Evolutionary conservation across 805 yeast genomes (phyloP), one percentile per base, ranked within the genome.

Genomic region (Komagataella kurtzmanii): DNA sequence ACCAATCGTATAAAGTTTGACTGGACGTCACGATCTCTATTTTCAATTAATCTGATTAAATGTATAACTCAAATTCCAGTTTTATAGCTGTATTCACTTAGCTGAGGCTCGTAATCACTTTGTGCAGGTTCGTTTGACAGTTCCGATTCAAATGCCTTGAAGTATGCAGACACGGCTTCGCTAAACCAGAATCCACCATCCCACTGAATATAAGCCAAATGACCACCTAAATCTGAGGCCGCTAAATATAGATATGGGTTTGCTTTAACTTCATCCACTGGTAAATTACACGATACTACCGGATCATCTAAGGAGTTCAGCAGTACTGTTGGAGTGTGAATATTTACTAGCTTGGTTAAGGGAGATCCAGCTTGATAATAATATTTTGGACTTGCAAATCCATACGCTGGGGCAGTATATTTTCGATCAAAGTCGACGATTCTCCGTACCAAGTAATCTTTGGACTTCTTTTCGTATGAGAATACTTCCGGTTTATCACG

Each of bases 291-390:
- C 10, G 76, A 75, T 46, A 80, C 74, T 46, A 84, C 74, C 6
- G 91, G 88, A 61, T 85, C 93, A 61, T 85, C 91, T 17, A 62
- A 58, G 0, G 89, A 72, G 58, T 76, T 79, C 19, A 85, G 63
- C n/a, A 79, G 73, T 50, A 85, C 54, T 48, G 77, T 66, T 12
- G 93, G 93, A 3, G 82, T 79, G 54, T 77, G 72, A 48, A 84
- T 75, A 53, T 75, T 70, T 45, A 73, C 65, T 17, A 84, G 64
- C 56, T 83, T 69, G 55, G 77, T 74, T 36, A 75, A 70, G 1
- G 90, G 85, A 14, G 83, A 76, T 2, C 83, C 86, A 36, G 76
- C 80, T 51, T 81, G 67, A 61, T 84, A 84, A 65, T 85, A 85
- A 48, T 80, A 80, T 52, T 65, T 65, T 2, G 83, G 85, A 46